Evolutionary conservation across 2,329 filamentous ascomycete species (phyloP), one percentile per base, ranked within the genome.

Genomic region (Pestalotiopsis sp.): DNA sequence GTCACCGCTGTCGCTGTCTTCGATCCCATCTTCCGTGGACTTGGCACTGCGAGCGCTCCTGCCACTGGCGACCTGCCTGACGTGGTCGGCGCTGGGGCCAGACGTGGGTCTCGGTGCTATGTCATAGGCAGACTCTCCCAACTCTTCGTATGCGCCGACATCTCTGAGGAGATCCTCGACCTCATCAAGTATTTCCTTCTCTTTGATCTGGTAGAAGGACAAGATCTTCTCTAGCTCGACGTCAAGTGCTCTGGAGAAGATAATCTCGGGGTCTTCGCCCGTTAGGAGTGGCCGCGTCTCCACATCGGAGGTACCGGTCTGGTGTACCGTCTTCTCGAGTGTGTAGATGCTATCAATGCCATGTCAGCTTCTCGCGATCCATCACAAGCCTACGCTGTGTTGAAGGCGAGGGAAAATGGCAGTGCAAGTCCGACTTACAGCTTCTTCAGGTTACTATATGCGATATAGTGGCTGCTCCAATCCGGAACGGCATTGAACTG

Each of bases 401-500:
- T 12, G 38, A 12, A 17, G 65, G 9, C 59, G 4, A n/a, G 4
- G 14, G 1, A 4, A 41, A 39, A 45, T n/a, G 20, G 20, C 23
- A 38, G 23, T 27, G 20, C 14, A 59, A 20, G 14, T 56, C 13
- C 11, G 66, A 86, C 92, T 77, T 81, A 97, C 94, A 98, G 88
- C 86, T 99, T 99, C 87, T 99, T 99, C 75, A 99, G 88, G 78
- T 98, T 98, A 84, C 95, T 98, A 82, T 99, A 99, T 70, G 95
- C 93, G 78, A 99, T 97, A 82, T 99, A 99, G 82, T 98, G 91
- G 76, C 91, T 95, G 85, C 94, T 98, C 96, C 96, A 99, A 82
- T 99, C 96, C n/a, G 96, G 96, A 75, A 99, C 96, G 72, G 96
- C 95, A 85, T 99, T 99, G 84, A 99, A 99, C 86, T 99, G 96